Evolutionary conservation across 768 basidiomycete genomes (phyloP), one percentile per base, ranked within the genome.

Genomic region (Leccinum imitatum): DNA sequence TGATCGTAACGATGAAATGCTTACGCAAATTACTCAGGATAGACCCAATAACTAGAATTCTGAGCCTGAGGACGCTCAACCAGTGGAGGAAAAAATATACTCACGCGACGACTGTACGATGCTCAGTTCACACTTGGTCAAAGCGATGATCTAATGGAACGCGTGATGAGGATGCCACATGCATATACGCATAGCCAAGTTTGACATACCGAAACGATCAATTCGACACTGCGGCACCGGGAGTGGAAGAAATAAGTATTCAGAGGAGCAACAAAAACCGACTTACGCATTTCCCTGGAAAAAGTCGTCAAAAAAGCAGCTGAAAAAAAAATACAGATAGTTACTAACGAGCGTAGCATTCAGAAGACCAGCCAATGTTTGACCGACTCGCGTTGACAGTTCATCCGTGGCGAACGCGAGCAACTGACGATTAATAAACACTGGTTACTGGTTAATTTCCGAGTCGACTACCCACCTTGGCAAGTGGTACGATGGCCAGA

Each of bases 321-420:
- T 27, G n/a, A n/a, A n/a, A n/a, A n/a, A 57, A 55, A 39, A 11
- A 31, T 10, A 11, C 19, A 6, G 30, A 56, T 25, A 13, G 47
- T 9, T 35, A 69, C 82, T 63, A 64, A 91, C 89, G 63, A 92
- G 76, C 14, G 92, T 95, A 21, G 93, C 93, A 74, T 94, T 95
- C 57, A 95, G 71, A 3, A 95, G 80, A 41, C 92, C 92, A 3
- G 91, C 91, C 11, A 93, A 75, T 2, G 91, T 91, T 71, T 91
- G 87, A 1, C 92, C 93, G 2, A 93, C 86, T 31, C 91, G 85
- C 57, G 92, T 67, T 3, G 93, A 90, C 17, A 95, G 64, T 63
- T 95, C 90, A 60, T 95, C 93, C 0, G 93, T 95, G 14, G 91
- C 91, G 68, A 93, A 93, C 1, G 87, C 88, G 2, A 94, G 79